phyloP scores from a whole-genome alignment of 2,329 filamentous ascomycete species.

The Xylariaceae sp. region DNA sequence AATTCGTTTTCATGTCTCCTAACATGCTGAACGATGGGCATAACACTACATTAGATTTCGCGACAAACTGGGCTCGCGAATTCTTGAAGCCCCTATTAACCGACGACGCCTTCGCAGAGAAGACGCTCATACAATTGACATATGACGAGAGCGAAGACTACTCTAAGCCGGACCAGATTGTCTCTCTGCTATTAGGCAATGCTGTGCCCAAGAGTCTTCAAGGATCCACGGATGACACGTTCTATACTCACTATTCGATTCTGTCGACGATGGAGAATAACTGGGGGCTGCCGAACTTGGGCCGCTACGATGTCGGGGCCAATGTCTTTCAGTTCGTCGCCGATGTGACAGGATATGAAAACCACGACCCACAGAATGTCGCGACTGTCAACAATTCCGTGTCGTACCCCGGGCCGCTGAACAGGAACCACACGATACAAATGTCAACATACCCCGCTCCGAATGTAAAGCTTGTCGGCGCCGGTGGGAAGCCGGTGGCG shows the following conservation, averaged over 20 bases:
- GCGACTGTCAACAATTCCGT: constrained; percentile 35
- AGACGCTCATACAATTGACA: constrained; percentile 68
- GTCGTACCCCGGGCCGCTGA: constrained; percentile 39
- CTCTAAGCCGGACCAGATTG: constrained; percentile 59
- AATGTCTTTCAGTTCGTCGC: constrained; percentile 58
- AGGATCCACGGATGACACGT: constrained; percentile 62
- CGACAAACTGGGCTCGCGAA: constrained; percentile 59
- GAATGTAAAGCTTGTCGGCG: constrained; percentile 39
- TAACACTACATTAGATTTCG: constrained; percentile 64
- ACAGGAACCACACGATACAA: constrained; percentile 31
- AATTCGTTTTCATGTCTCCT: constrained; percentile 59
- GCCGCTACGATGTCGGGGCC: constrained; percentile 31
- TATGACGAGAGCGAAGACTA: constrained; percentile 76
- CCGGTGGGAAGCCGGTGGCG: constrained; percentile 38
- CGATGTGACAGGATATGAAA: constrained; percentile 50
- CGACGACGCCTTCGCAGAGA: constrained; percentile 63
- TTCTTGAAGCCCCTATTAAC: constrained; percentile 66
- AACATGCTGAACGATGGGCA: constrained; percentile 64
- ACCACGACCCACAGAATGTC: constrained; percentile 34
- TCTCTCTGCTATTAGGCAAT: constrained; percentile 66
- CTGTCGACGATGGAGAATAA: constrained; percentile 57
- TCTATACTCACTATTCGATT: constrained; percentile 57
- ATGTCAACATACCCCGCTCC: constrained; percentile 35
- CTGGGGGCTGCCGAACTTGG: constrained; percentile 53
- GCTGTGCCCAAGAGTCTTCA: constrained; percentile 57